Conservation (phyloP, 139 green algal genomes). For the Auxenochlorella pyrenoidosa region DNA sequence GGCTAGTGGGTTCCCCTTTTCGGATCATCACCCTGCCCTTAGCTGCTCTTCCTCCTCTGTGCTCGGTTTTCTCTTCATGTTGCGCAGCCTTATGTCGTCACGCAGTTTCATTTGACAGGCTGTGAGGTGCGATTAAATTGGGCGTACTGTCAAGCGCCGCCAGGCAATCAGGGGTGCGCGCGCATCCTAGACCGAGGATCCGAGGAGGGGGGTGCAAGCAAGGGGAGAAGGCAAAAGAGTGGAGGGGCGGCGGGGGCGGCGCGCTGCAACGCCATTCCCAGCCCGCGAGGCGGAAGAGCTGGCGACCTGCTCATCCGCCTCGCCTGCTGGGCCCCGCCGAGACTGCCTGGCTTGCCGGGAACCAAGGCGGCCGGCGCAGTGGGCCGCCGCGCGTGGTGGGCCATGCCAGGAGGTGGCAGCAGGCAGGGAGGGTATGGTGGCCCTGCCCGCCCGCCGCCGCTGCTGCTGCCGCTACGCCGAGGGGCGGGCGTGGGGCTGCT, state of each 20-base stretch:
- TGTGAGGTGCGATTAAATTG: slow-evolving; percentile 17
- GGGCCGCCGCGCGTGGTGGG: background rate
- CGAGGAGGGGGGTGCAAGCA: slow-evolving; percentile 16
- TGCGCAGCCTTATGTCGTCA: background rate
- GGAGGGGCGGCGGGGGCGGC: slow-evolving; percentile 1
- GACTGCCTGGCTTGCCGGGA: background rate
- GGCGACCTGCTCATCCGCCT: background rate
- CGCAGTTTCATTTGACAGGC: no score
- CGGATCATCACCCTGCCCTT: no score
- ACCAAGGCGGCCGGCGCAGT: background rate
- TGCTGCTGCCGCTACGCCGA: slow-evolving; percentile 17
- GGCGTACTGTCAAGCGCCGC: background rate
- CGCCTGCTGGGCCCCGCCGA: slow-evolving; percentile 1
- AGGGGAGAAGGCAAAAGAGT: background rate
- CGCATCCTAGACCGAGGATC: background rate
- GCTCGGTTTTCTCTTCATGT: background rate
- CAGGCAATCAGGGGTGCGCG: background rate
- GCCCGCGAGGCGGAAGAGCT: background rate
- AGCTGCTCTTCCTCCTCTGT: background rate
- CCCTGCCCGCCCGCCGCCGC: background rate
- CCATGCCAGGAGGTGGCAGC: background rate
- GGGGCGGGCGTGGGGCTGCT: background rate
- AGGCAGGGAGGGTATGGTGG: background rate
- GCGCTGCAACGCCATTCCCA: background rate
- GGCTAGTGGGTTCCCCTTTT: no score